Conservation (phyloP, 305 asterid species). For the Fraxinus albicans region DNA sequence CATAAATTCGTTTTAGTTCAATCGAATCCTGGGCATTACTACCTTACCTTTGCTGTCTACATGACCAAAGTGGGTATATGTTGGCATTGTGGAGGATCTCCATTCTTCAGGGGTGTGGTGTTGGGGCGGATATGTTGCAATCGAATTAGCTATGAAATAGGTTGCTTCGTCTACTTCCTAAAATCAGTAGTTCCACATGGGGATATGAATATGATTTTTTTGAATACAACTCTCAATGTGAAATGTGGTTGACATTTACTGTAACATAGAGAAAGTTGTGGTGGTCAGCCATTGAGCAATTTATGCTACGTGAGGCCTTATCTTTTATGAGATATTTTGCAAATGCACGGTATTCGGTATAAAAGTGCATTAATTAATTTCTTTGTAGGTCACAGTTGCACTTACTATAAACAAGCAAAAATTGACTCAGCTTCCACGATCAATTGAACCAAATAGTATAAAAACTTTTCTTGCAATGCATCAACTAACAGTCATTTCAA, state of each 20-base stretch:
- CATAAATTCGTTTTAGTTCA: background rate
- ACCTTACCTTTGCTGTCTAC: background rate
- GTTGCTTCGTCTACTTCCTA: background rate
- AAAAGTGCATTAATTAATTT: background rate
- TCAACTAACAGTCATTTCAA: constrained; percentile 6
- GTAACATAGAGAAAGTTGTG: background rate
- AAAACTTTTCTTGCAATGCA: background rate
- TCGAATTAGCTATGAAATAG: background rate
- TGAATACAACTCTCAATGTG: background rate
- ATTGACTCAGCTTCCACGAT: constrained; percentile 23
- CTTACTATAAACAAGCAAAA: background rate
- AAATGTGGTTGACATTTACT: background rate
- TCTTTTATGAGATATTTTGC: background rate
- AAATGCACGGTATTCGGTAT: background rate
- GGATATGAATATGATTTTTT: background rate
- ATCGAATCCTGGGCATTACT: background rate
- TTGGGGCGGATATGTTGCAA: background rate
- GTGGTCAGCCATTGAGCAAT: background rate
- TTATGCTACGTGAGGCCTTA: background rate
- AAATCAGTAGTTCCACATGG: background rate
- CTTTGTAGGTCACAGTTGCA: background rate
- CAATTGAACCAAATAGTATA: background rate
- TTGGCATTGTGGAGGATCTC: background rate
- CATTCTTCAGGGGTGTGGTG: background rate
- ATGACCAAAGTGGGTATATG: background rate